Conservation (phyloP, 495 filamentous ascomycete genomes). For the Bryoglossum gracile region DNA sequence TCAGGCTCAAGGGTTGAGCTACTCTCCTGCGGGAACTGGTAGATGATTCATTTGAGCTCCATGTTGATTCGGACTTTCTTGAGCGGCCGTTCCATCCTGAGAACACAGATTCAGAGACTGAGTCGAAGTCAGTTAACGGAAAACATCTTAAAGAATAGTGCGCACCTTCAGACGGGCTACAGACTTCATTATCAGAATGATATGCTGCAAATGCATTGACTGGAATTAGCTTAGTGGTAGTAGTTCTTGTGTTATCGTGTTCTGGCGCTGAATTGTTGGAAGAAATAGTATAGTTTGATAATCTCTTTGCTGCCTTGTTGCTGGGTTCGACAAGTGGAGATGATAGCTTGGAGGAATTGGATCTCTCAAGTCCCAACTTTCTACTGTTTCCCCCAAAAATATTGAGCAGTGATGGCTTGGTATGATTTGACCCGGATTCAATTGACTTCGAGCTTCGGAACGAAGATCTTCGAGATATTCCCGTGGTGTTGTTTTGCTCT, state of each 20-base stretch:
- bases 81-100: conserved; percentile 36
- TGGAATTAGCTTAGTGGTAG: too few relatives aligned
- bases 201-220: too few relatives aligned
- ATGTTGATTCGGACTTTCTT: conserved; percentile 27
- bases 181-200: conserved; percentile 8
- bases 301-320: conserved; percentile 2
- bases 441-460: conserved; percentile 12
- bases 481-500: conserved; percentile 2
- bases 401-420: conserved; percentile 10
- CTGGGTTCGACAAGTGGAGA: neutral
- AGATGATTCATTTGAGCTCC: conserved; percentile 19
- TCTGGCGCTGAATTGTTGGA: conserved; percentile 9
- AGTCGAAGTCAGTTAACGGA: neutral
- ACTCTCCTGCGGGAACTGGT: neutral
- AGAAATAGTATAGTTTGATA: conserved; percentile 13
- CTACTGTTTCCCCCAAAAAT: conserved; percentile 9
- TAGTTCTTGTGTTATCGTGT: neutral
- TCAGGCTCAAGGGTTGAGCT: conserved; percentile 31
- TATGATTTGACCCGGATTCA: conserved; percentile 2
- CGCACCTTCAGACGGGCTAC: conserved; percentile 18
- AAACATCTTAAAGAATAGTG: neutral
- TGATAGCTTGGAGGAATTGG: neutral
- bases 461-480: conserved; percentile 18
- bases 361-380: neutral
- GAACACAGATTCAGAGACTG: conserved; percentile 31